phyloP scores from a whole-genome alignment of 805 yeast species.

The Metschnikowia hibisci region DNA sequence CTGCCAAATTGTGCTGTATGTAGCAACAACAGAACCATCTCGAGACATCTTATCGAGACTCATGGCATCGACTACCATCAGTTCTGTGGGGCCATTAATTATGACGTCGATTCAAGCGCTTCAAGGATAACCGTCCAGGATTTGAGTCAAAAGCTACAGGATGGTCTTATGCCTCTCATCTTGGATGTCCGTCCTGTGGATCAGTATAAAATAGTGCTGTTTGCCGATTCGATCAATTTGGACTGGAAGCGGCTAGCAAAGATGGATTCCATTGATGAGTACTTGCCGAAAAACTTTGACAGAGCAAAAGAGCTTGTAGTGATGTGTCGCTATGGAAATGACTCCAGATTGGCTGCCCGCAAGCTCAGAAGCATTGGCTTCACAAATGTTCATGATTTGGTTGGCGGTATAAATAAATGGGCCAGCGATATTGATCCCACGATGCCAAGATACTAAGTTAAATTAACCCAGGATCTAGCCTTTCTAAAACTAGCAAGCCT shows the following conservation, averaged over 20 bases:
- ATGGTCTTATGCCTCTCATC: slow-evolving; percentile 34
- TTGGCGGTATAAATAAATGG: slow-evolving; percentile 78
- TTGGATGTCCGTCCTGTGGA: slow-evolving; percentile 77
- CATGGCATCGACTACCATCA: slow-evolving; percentile 57
- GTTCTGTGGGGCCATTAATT: slow-evolving; percentile 68
- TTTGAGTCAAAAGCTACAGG: slow-evolving; percentile 21
- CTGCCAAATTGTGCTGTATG: slow-evolving; percentile 62
- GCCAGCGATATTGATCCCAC: slow-evolving; percentile 51
- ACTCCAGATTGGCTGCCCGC: slow-evolving; percentile 74
- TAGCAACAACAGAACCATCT: slow-evolving; percentile 50
- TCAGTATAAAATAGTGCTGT: slow-evolving; percentile 64
- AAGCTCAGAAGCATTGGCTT: slow-evolving; percentile 49
- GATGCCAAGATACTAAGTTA: slow-evolving; percentile 13
- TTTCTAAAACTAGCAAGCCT: slow-evolving; percentile 49
- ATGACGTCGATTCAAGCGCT: slow-evolving; percentile 40
- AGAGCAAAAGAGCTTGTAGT: slow-evolving; percentile 42
- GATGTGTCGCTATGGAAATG: slow-evolving; percentile 86
- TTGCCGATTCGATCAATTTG: slow-evolving; percentile 58
- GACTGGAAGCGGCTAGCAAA: slow-evolving; percentile 48
- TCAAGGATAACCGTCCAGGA: slow-evolving; percentile 47
- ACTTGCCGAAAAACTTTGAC: slow-evolving; percentile 19
- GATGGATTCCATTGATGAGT: slow-evolving; percentile 19
- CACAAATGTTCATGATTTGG: slow-evolving; percentile 55
- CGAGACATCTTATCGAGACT: slow-evolving; percentile 41
- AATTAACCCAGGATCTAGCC: slow-evolving; percentile 25